Base-by-base conservation (phyloP, 2,329 filamentous ascomycete genomes). In the Penicillium sp. region DNA sequence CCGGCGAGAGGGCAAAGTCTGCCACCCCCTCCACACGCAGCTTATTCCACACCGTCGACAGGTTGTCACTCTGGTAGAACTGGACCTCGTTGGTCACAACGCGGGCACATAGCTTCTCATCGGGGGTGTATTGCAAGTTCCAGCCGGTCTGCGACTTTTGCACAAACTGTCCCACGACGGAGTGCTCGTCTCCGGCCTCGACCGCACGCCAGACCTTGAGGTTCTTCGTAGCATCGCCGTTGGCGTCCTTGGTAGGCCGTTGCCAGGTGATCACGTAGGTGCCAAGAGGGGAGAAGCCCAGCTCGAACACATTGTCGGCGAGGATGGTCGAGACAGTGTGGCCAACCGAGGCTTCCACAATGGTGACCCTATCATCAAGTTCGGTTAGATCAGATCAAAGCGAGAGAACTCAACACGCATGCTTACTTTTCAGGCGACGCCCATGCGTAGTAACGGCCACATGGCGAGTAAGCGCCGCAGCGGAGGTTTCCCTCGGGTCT, bases 201-300 rank as follows among this genome's bases (percentile, higher is more conserved):
- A 92, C 81, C 38, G 91, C 93, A 75, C 89, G 88, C 95, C 95
- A 99, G 71, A 99, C 89, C 85, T 97, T 98, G 68, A 99, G 83
- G 77, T 99, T 99, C 86, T 97, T 97, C 70, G 88, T 89, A 50
- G 95, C 93, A 78, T 97, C 92, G 60, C 95, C 95, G 63, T 91
- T 89, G 74, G 94, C 94, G 74, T 98, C 94, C 83, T 98, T 98
- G 68, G 87, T 85, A 9, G 93, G 91, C 38, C 95, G 89, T 83
- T 99, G 94, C 93, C 93, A 98, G 58, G 95, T 98, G 76, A 96
- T 97, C 76, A 98, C 84, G 79, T 91, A 99, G 61, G 91, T 95
- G 64, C 95, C 95, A 59, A 89, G 85, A 5, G 94, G 95, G 28
- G 95, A 99, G 81, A 99, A 99, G 68, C 90, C 92, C 63, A 99